A percentile compares a stretch with the other conserved stretches of the same genome.
These are phyloP conservation scores for Ceratocystiopsis brevicomis DNA, from an alignment of 2,329 filamentous ascomycete genomes.

Conservation along the genomic window DNA sequence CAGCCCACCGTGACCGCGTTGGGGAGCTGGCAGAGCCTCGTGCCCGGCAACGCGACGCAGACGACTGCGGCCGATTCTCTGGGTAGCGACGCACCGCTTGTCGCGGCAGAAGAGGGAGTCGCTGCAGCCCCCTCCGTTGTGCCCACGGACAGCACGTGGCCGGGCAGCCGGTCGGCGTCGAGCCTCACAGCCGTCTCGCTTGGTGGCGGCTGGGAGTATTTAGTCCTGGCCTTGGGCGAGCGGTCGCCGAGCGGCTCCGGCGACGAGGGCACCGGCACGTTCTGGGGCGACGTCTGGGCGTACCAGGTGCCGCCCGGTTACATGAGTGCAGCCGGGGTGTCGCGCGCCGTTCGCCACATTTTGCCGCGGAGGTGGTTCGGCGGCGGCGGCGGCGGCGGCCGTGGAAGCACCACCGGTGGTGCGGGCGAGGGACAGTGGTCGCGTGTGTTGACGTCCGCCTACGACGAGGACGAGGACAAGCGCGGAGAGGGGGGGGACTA, in stretches of 20 bases:
- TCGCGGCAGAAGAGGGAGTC: not conserved
- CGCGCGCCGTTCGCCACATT: slow-evolving; percentile 23
- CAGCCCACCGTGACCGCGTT: slow-evolving; percentile 32
- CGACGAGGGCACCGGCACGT: slow-evolving; percentile 31
- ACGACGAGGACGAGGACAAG: slow-evolving; percentile 29
- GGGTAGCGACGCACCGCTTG: slow-evolving; percentile 5
- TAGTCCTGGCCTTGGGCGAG: slow-evolving; percentile 44
- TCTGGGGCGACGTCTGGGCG: slow-evolving; percentile 42
- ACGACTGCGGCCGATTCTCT: not conserved
- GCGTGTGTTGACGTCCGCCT: slow-evolving; percentile 25
- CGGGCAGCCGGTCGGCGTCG: slow-evolving; percentile 32
- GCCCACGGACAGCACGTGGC: slow-evolving; percentile 20
- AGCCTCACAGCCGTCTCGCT: slow-evolving; percentile 35
- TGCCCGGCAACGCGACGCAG: slow-evolving; percentile 5
- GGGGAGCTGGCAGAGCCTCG: slow-evolving; percentile 30
- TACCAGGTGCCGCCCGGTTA: slow-evolving; percentile 40
- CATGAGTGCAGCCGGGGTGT: slow-evolving; percentile 35
- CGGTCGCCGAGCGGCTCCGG: slow-evolving; percentile 27
- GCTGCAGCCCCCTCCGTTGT: not conserved
- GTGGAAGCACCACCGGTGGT: not conserved
- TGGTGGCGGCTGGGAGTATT: slow-evolving; percentile 41
- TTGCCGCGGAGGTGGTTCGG: slow-evolving; percentile 6
- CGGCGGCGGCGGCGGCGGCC: not conserved
- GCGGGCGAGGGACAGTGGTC: slow-evolving; percentile 42
- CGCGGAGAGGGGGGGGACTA: slow-evolving; percentile 21